phyloP scores from a whole-genome alignment of 805 yeast species.

The Yamadazyma olivae region DNA sequence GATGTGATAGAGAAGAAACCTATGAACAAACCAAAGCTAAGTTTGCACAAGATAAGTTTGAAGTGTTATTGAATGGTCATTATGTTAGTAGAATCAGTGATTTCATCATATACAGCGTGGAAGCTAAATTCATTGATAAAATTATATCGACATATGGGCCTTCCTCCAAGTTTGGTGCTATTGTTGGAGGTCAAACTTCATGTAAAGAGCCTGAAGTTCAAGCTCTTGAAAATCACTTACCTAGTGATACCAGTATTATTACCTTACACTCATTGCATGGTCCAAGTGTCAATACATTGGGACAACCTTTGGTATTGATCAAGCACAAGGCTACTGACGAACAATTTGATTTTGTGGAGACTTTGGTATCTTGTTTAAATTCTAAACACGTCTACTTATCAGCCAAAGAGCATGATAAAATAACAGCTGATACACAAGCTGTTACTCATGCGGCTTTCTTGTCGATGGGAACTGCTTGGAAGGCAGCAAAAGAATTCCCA shows the following conservation, averaged over 20 bases:
- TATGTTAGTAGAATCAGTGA: slow-evolving; percentile 78
- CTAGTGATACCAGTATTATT: slow-evolving; percentile 77
- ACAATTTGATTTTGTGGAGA: slow-evolving; percentile 57
- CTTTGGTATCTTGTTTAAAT: slow-evolving; percentile 65
- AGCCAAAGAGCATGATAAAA: slow-evolving; percentile 88
- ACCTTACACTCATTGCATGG: slow-evolving; percentile 94
- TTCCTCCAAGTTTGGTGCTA: slow-evolving; percentile 79
- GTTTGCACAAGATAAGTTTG: slow-evolving; percentile 43
- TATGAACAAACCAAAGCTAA: slow-evolving; percentile 45
- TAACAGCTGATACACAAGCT: slow-evolving; percentile 98
- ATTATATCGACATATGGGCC: slow-evolving; percentile 76
- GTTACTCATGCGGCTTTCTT: slow-evolving; percentile 97
- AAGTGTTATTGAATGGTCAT: slow-evolving; percentile 75
- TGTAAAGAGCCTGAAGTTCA: slow-evolving; percentile 88
- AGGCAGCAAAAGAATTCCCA: slow-evolving; percentile 75
- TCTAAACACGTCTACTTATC: slow-evolving; percentile 75
- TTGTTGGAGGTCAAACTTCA: slow-evolving; percentile 98
- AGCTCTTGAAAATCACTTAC: slow-evolving; percentile 77
- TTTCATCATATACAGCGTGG: slow-evolving; percentile 86
- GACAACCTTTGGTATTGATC: slow-evolving; percentile 89
- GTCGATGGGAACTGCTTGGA: slow-evolving; percentile 98
- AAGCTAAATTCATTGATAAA: slow-evolving; percentile 76
- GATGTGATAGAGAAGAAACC: slow-evolving; percentile 76
- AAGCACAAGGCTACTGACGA: slow-evolving; percentile 59
- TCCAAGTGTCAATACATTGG: slow-evolving; percentile 81